Conservation (phyloP, 1,284 basidiomycete species). For the Trichosporon faecale region DNA sequence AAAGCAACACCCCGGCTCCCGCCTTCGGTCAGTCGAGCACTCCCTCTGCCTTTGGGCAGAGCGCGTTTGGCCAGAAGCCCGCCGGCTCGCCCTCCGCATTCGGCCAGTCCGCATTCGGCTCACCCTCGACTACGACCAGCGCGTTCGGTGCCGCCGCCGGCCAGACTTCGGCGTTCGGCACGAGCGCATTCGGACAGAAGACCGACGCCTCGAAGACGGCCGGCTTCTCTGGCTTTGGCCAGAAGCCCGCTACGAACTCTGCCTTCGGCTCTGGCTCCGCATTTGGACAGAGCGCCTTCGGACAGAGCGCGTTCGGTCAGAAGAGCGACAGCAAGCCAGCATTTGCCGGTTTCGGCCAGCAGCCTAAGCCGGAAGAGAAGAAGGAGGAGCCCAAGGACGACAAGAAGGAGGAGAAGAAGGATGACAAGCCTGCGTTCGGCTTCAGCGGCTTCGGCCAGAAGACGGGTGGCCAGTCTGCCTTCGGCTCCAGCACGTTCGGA, state of each 20-base stretch:
- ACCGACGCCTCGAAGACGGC: not conserved
- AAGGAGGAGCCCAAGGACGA: not conserved
- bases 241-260: conserved; percentile 8
- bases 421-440: conserved; percentile 6
- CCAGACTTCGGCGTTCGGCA: conserved; percentile 13
- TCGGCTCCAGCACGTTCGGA: conserved; percentile 9
- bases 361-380: not conserved
- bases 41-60: conserved; percentile 27
- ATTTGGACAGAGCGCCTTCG: not conserved
- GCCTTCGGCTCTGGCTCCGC: conserved; percentile 14
- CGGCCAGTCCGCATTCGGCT: conserved; percentile 22
- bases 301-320: conserved; percentile 15
- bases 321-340: not conserved
- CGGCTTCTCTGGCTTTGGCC: conserved; percentile 24
- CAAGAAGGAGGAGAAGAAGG: not conserved
- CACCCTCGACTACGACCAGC: conserved; percentile 2
- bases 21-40: conserved; percentile 18
- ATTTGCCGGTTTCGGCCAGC: not conserved
- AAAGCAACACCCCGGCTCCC: conserved; percentile 15
- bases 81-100: conserved; percentile 12
- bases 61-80: conserved; percentile 28
- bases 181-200: not conserved
- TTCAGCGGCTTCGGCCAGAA: conserved; percentile 15
- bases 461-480: conserved; percentile 14
- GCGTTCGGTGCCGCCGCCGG: conserved; percentile 14